These are phyloP conservation scores for Boletales sp. DNA, from an alignment of 768 basidiomycete species.

Conservation along the genomic window DNA sequence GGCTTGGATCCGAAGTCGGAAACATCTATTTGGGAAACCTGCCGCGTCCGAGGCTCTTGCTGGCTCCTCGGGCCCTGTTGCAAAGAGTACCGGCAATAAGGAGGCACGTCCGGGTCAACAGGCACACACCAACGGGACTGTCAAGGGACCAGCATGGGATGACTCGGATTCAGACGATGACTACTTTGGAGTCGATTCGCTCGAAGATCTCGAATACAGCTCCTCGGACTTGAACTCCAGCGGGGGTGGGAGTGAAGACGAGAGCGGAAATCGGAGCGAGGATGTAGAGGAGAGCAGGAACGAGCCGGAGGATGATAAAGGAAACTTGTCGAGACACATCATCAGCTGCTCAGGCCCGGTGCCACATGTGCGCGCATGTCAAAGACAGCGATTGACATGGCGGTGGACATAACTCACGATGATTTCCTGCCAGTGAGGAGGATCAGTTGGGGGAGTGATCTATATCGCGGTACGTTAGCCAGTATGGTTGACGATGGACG, in stretches of 20 bases:
- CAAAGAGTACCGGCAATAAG: not conserved
- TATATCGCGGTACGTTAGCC: no score
- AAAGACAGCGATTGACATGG: conserved; percentile 62
- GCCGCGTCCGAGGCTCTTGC: not conserved
- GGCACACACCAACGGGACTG: conserved; percentile 10
- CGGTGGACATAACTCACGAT: conserved; percentile 56
- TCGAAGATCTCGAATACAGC: conserved; percentile 46
- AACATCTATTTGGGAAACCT: conserved; percentile 51
- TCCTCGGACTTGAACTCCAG: conserved; percentile 27
- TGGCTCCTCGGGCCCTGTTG: not conserved
- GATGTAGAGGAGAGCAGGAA: conserved; percentile 35
- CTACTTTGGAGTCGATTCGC: conserved; percentile 33
- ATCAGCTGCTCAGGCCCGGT: conserved; percentile 62
- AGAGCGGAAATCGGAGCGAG: conserved; percentile 30
- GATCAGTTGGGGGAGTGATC: conserved; percentile 50
- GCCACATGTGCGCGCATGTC: conserved; percentile 69
- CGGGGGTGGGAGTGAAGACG: conserved; percentile 25
- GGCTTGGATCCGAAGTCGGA: conserved; percentile 58
- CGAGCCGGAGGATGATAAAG: conserved; percentile 38
- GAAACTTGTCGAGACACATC: conserved; percentile 49
- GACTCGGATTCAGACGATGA: conserved; percentile 35
- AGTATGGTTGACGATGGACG: no score
- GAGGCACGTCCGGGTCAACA: conserved; percentile 1
- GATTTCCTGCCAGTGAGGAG: conserved; percentile 43
- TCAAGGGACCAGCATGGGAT: conserved; percentile 28